Percentiles rank a stretch among this genome's conserved stretches.
phyloP scores from a whole-genome alignment of 1,284 basidiomycete genomes.

The Vanrija pseudolonga region DNA sequence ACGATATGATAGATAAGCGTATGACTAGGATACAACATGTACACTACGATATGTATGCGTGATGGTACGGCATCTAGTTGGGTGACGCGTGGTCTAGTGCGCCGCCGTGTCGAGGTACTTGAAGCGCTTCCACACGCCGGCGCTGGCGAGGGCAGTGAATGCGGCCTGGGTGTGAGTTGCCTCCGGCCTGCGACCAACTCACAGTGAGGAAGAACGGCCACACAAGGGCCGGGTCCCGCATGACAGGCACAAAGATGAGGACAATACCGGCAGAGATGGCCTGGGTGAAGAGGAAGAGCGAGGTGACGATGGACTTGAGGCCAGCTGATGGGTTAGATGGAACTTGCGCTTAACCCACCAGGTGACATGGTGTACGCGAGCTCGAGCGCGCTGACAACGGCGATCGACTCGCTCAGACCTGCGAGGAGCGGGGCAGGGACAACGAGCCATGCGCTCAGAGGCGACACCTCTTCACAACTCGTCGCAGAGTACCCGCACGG shows the following conservation, averaged over 20 bases:
- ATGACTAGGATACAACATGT: not conserved
- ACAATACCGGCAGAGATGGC: constrained; percentile 19
- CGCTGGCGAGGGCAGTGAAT: constrained; percentile 15
- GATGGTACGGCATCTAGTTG: not conserved
- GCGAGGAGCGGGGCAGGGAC: constrained; percentile 24
- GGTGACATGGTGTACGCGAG: constrained; percentile 30
- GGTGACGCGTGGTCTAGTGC: not conserved
- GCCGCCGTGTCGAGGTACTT: constrained; percentile 17
- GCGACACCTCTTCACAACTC: constrained; percentile 14
- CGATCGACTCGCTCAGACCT: constrained; percentile 24
- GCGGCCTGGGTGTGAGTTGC: constrained; percentile 16
- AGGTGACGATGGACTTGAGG: constrained; percentile 26
- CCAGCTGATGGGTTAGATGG: constrained; percentile 10
- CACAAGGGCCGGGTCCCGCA: constrained; percentile 27
- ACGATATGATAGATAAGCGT: not conserved
- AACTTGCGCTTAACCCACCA: constrained; percentile 10
- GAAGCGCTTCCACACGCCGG: constrained; percentile 19
- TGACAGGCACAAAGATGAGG: constrained; percentile 24
- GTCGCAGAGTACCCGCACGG: constrained; percentile 26
- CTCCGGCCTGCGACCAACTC: not conserved
- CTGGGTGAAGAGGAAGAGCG: constrained; percentile 27
- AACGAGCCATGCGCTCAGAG: constrained; percentile 25
- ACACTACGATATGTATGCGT: not conserved
- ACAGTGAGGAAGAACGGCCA: constrained; percentile 27
- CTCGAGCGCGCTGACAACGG: constrained; percentile 28